Evolutionary conservation across 2,329 filamentous ascomycete genomes (phyloP), one percentile per base, ranked within the genome.

Genomic region (Drechmeria coniospora): DNA sequence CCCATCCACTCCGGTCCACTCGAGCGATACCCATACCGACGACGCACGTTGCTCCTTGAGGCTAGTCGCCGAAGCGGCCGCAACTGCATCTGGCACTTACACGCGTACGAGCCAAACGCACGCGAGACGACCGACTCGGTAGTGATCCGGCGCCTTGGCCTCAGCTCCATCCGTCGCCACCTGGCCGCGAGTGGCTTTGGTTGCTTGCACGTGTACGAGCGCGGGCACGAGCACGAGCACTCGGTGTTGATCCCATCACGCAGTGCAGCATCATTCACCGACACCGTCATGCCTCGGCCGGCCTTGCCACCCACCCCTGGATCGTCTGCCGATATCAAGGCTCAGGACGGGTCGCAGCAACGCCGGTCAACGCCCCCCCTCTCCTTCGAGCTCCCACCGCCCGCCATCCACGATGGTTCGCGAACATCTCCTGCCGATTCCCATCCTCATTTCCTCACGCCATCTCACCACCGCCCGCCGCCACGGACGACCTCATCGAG

Each of bases 271-370:
- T n/a, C n/a, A n/a, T n/a, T n/a, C n/a, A n/a, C 23, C 29, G 33
- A 28, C 34, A 26, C 27, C 34, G 39, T 32, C 29, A 53, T 53
- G 50, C 47, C 50, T 36, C 47, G 40, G 26, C 47, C 49, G 18
- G 36, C 34, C 6, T 38, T 51, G 21, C 81, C 78, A 24, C 80
- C 76, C 23, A 92, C 82, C 26, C 83, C 82, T 22, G 74, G 72
- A 28, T 79, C 80, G 8, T 87, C 80, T 19, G 78, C 78, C 27
- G 82, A 90, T 46, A 80, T 90, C 48, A 68, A 71, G 31, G 75
- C 72, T 37, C 73, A 81, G 51, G 74, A 78, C 51, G 71, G 72
- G 34, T 59, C 62, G n/a, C 61, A 63, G 27, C 65, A 68, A n/a
- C n/a, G n/a, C 34, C 62, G 76, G 25, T 56, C 63, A 22, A 59